Base-by-base conservation (phyloP, 176 grass and related monocot genomes). In the Tillandsia fasciculata region DNA sequence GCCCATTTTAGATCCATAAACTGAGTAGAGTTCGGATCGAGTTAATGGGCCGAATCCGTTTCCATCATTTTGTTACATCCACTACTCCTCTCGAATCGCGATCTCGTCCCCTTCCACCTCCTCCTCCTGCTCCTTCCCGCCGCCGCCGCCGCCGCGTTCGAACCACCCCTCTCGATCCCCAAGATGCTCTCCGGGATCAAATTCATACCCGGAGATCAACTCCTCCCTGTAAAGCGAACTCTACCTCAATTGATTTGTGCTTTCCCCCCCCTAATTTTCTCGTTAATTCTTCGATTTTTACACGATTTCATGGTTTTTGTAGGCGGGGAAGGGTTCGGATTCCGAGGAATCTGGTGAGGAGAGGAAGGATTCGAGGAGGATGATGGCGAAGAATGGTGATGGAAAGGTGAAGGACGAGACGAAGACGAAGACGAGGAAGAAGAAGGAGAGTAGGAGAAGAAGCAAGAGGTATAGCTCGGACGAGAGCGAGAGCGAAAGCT, bases 311-410 rank as follows among this genome's bases (percentile, higher is more conserved):
- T 33, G 65, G 53, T 28, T 27, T 9, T 24, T 69, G 61, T 82
- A 87, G 66, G 72, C 18, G 9, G 53, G 68, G 1, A 15, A 59
- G 27, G 58, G 27, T 63, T 90, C 84, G 12, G 81, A 81, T 11
- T 95, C 84, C 1, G 81, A 87, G 50, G 73, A 17, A 52, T 82
- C 69, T 10, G 70, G 57, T 5, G 49, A 72, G 9, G 76, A 69
- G 77, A 71, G 49, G 10, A 77, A 68, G 77, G 56, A 61, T 61
- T 61, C 22, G 56, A 61, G 17, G 56, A 7, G 56, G 12, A 61
- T 2, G n/a, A 61, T 9, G 56, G 56, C 15, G 56, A 61, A n/a
- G 13, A 10, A 61, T 61, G 33, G 33, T 42, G 33, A 7, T 42
- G 33, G 33, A 42, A 11, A 1, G 15, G 80, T 50, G 72, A 48